Base-by-base conservation (phyloP, 2,329 filamentous ascomycete genomes). In the Ophiostoma sp. region DNA sequence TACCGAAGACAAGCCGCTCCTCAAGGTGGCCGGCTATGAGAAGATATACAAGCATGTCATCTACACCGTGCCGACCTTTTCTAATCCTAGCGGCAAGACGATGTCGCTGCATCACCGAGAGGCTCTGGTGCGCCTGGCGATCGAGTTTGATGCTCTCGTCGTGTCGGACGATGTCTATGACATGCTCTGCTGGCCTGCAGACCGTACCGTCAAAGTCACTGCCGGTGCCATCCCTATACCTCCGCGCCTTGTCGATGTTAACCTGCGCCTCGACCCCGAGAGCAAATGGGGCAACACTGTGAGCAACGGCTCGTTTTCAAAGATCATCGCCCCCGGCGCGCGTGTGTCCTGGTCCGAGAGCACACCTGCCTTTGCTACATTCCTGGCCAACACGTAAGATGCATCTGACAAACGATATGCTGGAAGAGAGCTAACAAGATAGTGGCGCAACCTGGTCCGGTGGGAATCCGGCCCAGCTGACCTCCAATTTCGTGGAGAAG, bases 81-180 rank as follows among this genome's bases (percentile, higher is more conserved):
- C 87, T 4, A 91, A 92, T 71, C 89, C 89, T 0, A 87, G 85
- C 0, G 86, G 83, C 42, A 84, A 85, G 73, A 87, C 87, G 1
- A 89, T 90, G 84, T 84, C 83, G 7, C 74, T 87, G 36, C 74
- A 75, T 40, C 81, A 84, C 52, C 80, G 89, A n/a, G 76, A 84
- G 67, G 77, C 82, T 41, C 78, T 91, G 1, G 82, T 91, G 11
- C 77, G 78, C 12, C 74, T 91, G 11, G 89, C 89, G 0, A 79
- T 87, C 58, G 80, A 86, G 64, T 87, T 82, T 72, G 87, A 91
- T 74, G 87, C 87, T 2, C 78, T 91, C 18, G 76, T 91, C 62
- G 80, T 91, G 6, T 83, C 84, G 2, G 89, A 92, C 75, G 89
- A 92, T 76, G 88, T 91, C 0, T 92, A 92, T 73, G 89, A 92